Evolutionary conservation across 345 rosid species (phyloP).

Genomic region (Isatis tinctoria): DNA sequence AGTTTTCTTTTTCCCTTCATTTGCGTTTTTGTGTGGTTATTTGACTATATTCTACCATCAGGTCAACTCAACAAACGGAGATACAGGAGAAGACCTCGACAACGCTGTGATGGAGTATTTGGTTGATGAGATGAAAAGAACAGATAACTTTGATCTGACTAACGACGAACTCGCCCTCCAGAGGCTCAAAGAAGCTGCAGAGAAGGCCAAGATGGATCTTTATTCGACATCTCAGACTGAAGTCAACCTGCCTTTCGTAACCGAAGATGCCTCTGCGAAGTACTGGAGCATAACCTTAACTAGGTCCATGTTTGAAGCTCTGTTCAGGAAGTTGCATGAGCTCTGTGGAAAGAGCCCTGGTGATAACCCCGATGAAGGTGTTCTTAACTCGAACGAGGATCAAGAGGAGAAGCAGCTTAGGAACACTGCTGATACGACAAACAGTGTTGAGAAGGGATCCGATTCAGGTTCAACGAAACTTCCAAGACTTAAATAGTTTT

Average conservation of each 20-base stretch:
- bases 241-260: constrained; percentile 45
- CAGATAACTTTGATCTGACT: constrained; percentile 39
- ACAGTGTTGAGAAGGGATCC: constrained; percentile 46
- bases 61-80: constrained; percentile 55
- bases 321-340: constrained; percentile 31
- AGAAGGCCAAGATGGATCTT: constrained; percentile 50
- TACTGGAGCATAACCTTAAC: constrained; percentile 42
- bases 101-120: constrained; percentile 41
- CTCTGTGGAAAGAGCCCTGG: no score
- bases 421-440: constrained; percentile 42
- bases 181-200: constrained; percentile 49
- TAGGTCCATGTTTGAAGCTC: constrained; percentile 40
- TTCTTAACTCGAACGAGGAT: constrained; percentile 39
- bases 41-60: neutral
- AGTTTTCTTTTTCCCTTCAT: neutral
- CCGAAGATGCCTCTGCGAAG: constrained; percentile 44
- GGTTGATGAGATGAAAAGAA: constrained; percentile 38
- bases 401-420: constrained; percentile 42
- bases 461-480: no score
- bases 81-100: constrained; percentile 55
- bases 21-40: neutral
- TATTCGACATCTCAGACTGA: constrained; percentile 46
- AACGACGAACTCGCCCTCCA: constrained; percentile 49
- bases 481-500: no score
- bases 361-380: no score